These are phyloP conservation scores for Yamadazyma sp. DNA, from an alignment of 805 yeast genomes.

Conservation along the genomic window DNA sequence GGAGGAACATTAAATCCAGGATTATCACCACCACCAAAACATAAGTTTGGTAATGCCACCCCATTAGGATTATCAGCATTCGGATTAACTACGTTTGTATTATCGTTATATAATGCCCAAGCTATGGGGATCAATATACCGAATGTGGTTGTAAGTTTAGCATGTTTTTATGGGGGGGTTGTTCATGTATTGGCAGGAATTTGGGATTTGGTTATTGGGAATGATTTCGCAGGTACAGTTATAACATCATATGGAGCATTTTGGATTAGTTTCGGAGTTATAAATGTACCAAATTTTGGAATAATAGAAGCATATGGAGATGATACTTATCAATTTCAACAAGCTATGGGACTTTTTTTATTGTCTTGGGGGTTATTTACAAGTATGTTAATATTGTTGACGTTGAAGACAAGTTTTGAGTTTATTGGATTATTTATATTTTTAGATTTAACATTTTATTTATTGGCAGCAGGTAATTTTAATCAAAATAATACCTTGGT, in stretches of 20 bases:
- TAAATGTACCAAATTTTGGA: slow-evolving; percentile 28
- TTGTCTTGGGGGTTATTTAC: slow-evolving; percentile 42
- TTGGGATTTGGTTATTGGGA: slow-evolving; percentile 64
- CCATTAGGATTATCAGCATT: slow-evolving; percentile 64
- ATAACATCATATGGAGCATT: slow-evolving; percentile 49
- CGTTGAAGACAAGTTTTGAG: slow-evolving; percentile 37
- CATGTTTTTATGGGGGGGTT: slow-evolving; percentile 64
- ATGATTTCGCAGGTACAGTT: slow-evolving; percentile 71
- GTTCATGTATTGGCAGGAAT: slow-evolving; percentile 62
- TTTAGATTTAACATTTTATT: slow-evolving; percentile 31
- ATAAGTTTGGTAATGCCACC: slow-evolving; percentile 65
- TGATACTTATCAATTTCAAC: slow-evolving; percentile 21
- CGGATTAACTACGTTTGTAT: slow-evolving; percentile 61
- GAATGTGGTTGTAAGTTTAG: slow-evolving; percentile 55
- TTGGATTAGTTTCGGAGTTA: slow-evolving; percentile 35
- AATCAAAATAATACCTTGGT: slow-evolving; percentile 22
- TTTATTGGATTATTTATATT: slow-evolving; percentile 29
- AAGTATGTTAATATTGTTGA: slow-evolving; percentile 30
- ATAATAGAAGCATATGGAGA: slow-evolving; percentile 28
- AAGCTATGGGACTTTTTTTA: slow-evolving; percentile 36
- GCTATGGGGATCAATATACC: slow-evolving; percentile 55
- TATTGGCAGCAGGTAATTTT: slow-evolving; percentile 35
- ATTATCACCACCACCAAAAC: slow-evolving; percentile 41
- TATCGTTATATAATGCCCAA: slow-evolving; percentile 53
- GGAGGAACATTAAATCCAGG: slow-evolving; percentile 40